These are phyloP conservation scores for Aspergillus indologenus DNA, from an alignment of 495 filamentous ascomycete genomes.

Conservation along the genomic window DNA sequence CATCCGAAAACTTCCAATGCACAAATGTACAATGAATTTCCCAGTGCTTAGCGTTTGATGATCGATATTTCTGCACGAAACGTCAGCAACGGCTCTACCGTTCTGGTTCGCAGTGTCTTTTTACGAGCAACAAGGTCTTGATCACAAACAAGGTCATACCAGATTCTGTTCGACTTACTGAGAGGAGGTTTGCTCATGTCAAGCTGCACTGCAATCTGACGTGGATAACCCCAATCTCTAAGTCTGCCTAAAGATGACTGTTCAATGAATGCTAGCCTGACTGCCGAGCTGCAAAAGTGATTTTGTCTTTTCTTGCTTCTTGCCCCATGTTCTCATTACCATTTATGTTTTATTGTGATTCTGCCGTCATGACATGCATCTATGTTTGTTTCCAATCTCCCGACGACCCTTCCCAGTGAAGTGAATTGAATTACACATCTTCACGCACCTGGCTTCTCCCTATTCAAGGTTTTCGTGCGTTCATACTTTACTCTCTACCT, in stretches of 20 bases:
- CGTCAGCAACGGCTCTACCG: constrained; percentile 51
- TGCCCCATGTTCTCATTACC: constrained; percentile 10
- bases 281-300: constrained; percentile 44
- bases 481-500: constrained; percentile 14
- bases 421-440: constrained; percentile 24
- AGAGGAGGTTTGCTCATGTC: constrained; percentile 25
- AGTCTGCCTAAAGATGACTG: constrained; percentile 52
- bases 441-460: no score
- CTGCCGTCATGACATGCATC: constrained; percentile 25
- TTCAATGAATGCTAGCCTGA: constrained; percentile 39
- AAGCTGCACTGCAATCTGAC: constrained; percentile 42
- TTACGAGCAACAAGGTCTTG: constrained; percentile 48
- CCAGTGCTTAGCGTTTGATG: constrained; percentile 63
- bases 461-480: constrained; percentile 12
- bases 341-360: constrained; percentile 17
- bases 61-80: constrained; percentile 43
- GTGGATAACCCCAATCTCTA: constrained; percentile 52
- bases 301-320: constrained; percentile 16
- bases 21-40: constrained; percentile 77
- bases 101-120: constrained; percentile 55
- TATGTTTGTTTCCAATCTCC: constrained; percentile 23
- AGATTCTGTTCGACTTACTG: constrained; percentile 54
- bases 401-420: constrained; percentile 16
- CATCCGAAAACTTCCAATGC: constrained; percentile 71
- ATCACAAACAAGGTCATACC: constrained; percentile 45